Percentiles rank a stretch among this genome's conserved stretches.
Conservation (phyloP, 345 rosid species). For the Camelina neglecta region DNA sequence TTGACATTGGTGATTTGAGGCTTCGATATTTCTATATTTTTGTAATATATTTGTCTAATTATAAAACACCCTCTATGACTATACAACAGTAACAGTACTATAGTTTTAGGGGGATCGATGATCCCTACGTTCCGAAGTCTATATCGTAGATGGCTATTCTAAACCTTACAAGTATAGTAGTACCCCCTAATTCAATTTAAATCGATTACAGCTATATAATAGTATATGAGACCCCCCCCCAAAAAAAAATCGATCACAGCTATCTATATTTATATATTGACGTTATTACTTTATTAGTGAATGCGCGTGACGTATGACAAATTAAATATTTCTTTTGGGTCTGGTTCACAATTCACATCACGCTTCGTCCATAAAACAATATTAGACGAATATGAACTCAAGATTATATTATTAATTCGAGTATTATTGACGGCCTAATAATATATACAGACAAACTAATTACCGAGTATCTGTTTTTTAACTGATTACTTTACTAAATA, state of each 20-base stretch:
- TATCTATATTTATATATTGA: neutral
- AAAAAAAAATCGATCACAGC: neutral
- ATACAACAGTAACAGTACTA: slow-evolving; percentile 19
- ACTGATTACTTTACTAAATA: neutral
- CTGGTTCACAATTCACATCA: slow-evolving; percentile 32
- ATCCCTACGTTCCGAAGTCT: slow-evolving; percentile 31
- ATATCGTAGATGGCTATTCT: slow-evolving; percentile 26
- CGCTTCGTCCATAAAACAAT: slow-evolving; percentile 22
- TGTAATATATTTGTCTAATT: neutral
- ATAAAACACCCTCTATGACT: slow-evolving; percentile 8
- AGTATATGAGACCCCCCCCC: neutral
- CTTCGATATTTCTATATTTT: neutral
- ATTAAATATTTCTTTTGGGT: neutral
- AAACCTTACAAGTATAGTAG: slow-evolving; percentile 16
- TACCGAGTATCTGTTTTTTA: neutral
- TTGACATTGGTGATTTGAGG: slow-evolving; percentile 15
- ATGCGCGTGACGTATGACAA: slow-evolving; percentile 23
- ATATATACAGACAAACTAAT: neutral
- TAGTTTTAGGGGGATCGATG: slow-evolving; percentile 26
- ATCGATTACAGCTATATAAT: slow-evolving; percentile 27
- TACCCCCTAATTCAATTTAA: neutral
- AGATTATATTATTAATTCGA: neutral
- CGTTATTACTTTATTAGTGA: slow-evolving; percentile 16
- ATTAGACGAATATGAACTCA: slow-evolving; percentile 3
- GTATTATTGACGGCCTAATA: neutral